Conservation (phyloP, 495 filamentous ascomycete species). For the Neurospora tetraspora region DNA sequence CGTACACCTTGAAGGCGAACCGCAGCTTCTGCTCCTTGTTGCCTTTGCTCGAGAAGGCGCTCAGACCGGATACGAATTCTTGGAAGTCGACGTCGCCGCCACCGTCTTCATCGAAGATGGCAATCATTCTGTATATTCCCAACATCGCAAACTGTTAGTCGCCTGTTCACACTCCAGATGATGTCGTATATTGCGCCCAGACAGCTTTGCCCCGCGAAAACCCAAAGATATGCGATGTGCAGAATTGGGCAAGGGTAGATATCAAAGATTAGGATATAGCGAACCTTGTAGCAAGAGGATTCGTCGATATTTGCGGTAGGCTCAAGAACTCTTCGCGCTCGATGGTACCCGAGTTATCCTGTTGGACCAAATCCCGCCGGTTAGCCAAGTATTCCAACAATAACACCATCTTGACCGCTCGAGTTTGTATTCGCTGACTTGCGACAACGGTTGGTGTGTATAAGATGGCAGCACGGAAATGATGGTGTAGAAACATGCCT, state of each 20-base stretch:
- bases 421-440: neutral
- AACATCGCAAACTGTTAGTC: neutral
- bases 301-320: conserved; percentile 93
- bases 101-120: conserved; percentile 98
- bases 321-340: conserved; percentile 98
- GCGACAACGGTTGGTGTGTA: neutral
- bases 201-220: neutral
- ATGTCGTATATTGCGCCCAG: neutral
- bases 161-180: neutral
- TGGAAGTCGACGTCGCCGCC: conserved; percentile 98
- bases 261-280: neutral
- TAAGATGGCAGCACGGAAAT: neutral
- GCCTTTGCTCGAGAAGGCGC: conserved; percentile 92
- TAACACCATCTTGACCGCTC: neutral
- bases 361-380: neutral
- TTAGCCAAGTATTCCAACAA: neutral
- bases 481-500: conserved; percentile 43
- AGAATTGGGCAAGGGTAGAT: neutral
- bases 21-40: conserved; percentile 98
- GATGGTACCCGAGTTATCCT: conserved; percentile 97
- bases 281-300: conserved; percentile 89
- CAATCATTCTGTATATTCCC: conserved; percentile 67
- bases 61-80: conserved; percentile 93
- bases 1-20: conserved; percentile 99
- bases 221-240: neutral